Evolutionary conservation across 306 rosid genomes (phyloP).

Genomic region (Vicia villosa): DNA sequence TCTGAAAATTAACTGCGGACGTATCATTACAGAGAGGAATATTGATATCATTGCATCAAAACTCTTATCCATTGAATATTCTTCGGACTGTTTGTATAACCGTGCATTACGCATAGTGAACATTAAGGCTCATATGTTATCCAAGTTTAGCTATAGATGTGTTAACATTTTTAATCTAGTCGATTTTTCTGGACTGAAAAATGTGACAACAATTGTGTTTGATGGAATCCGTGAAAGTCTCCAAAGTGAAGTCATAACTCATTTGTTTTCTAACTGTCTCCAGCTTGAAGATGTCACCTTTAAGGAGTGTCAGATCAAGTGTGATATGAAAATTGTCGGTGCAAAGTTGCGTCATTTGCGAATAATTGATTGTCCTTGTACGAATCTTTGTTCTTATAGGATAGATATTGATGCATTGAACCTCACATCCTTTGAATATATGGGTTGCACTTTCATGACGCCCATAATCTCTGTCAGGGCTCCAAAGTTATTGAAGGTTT

Average conservation of each 20-base stretch:
- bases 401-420: background rate
- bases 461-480: background rate
- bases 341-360: background rate
- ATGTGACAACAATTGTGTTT: background rate
- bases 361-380: background rate
- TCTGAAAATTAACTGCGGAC: background rate
- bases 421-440: background rate
- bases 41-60: constrained; percentile 15
- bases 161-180: background rate
- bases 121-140: background rate
- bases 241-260: background rate
- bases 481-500: background rate
- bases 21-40: background rate
- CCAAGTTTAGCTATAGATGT: background rate
- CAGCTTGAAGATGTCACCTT: background rate
- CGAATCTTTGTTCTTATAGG: background rate
- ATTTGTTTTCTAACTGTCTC: background rate
- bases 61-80: background rate
- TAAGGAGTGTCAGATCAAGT: background rate
- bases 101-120: background rate
- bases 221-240: background rate
- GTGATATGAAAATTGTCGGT: background rate
- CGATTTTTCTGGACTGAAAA: background rate
- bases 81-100: background rate
- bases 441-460: background rate